These are phyloP conservation scores for Bruguiera parviflora DNA, from an alignment of 345 rosid species.

Conservation along the genomic window DNA sequence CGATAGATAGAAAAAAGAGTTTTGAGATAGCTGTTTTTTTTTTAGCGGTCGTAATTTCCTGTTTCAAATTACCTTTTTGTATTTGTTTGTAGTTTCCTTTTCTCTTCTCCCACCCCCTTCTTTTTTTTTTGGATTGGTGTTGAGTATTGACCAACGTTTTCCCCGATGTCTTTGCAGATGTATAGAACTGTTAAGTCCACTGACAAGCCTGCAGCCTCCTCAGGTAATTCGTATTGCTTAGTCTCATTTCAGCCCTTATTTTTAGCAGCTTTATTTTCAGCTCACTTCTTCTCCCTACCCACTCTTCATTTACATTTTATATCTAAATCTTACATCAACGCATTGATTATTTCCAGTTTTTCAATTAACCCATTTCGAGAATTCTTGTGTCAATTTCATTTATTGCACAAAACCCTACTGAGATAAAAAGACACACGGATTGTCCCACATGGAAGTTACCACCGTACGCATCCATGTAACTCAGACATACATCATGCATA, in stretches of 20 bases:
- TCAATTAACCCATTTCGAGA: conserved; percentile 3
- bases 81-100: not conserved
- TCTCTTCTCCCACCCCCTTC: conserved; percentile 1
- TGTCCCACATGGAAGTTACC: not conserved
- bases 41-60: not conserved
- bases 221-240: conserved; percentile 54
- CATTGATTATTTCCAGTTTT: not conserved
- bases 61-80: not conserved
- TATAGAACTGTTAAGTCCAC: conserved; percentile 90
- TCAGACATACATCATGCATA: not conserved
- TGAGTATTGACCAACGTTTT: conserved; percentile 3
- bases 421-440: conserved; percentile 4
- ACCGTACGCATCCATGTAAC: conserved; percentile 15
- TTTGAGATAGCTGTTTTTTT: not conserved
- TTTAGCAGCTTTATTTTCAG: conserved; percentile 1
- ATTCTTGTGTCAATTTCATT: conserved; percentile 4
- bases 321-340: not conserved
- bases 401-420: conserved; percentile 7
- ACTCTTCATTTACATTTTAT: not conserved
- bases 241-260: conserved; percentile 15
- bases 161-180: conserved; percentile 50
- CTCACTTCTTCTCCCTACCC: not conserved
- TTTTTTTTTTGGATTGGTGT: not conserved
- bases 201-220: conserved; percentile 76
- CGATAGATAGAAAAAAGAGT: not conserved